Conservation (phyloP, 1,284 basidiomycete species). For the Tilletia horrida region DNA sequence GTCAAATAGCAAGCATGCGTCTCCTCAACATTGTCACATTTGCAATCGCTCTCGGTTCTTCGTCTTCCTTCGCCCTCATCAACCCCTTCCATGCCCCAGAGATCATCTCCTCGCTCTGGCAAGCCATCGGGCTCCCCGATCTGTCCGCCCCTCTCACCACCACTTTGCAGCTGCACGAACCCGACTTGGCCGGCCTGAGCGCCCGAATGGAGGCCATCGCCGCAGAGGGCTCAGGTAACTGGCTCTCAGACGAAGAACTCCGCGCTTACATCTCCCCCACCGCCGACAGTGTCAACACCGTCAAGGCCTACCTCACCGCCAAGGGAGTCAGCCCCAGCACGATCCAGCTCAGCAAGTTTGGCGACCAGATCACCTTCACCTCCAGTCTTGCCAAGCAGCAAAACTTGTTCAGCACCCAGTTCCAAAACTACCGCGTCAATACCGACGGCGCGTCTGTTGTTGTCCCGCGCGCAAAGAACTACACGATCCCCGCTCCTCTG, state of each 20-base stretch:
- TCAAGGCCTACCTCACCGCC: conserved; percentile 16
- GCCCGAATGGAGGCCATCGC: conserved; percentile 18
- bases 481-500: conserved; percentile 18
- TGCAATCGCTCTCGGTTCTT: background rate
- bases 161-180: conserved; percentile 12
- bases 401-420: conserved; percentile 17
- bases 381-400: conserved; percentile 14
- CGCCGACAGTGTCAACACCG: conserved; percentile 1
- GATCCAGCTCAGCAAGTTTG: conserved; percentile 18
- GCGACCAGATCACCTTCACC: conserved; percentile 17
- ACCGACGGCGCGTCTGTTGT: background rate
- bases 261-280: conserved; percentile 18
- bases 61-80: conserved; percentile 9
- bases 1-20: background rate
- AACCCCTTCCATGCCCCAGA: conserved; percentile 2
- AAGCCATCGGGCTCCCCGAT: conserved; percentile 17
- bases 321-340: conserved; percentile 4
- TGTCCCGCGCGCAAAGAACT: conserved; percentile 19
- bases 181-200: conserved; percentile 12
- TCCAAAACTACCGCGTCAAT: conserved; percentile 15
- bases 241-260: conserved; percentile 21
- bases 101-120: conserved; percentile 5
- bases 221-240: conserved; percentile 15
- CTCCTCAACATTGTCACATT: background rate
- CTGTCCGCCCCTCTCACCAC: conserved; percentile 13